A percentile compares a stretch with the other conserved stretches of the same genome.
These are phyloP conservation scores for Umbilicus rupestris DNA, from an alignment of 164 flowering plant genomes.

Conservation along the genomic window DNA sequence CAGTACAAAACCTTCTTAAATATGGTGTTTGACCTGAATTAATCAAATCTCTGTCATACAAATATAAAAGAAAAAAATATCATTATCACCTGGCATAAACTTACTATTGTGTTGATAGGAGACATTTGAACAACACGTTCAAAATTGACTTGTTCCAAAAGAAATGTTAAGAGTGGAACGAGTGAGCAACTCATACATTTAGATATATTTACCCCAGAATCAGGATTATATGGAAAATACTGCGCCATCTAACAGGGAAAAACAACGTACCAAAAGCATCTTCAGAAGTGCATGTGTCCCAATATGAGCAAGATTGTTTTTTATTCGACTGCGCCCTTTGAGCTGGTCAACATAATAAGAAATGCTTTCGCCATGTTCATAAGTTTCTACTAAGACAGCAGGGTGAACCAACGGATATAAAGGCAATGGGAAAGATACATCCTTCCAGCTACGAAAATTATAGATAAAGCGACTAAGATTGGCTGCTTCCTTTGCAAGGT, in stretches of 20 bases:
- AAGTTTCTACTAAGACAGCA: constrained; percentile 81
- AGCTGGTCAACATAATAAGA: constrained; percentile 50
- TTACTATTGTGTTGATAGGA: too few relatives aligned
- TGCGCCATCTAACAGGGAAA: not conserved
- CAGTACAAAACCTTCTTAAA: too few relatives aligned
- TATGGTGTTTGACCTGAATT: too few relatives aligned
- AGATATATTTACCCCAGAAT: too few relatives aligned
- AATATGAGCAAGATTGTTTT: constrained; percentile 69
- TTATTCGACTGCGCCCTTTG: constrained; percentile 40
- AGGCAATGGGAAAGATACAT: constrained; percentile 79
- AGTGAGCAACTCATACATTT: too few relatives aligned
- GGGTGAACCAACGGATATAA: constrained; percentile 85
- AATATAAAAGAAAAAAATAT: too few relatives aligned
- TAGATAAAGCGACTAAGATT: constrained; percentile 72
- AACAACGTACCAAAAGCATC: constrained; percentile 66
- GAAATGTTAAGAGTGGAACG: too few relatives aligned
- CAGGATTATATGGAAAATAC: too few relatives aligned
- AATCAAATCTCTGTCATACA: too few relatives aligned
- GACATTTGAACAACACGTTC: not conserved
- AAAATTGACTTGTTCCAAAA: not conserved
- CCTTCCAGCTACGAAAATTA: constrained; percentile 73
- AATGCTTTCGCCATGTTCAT: constrained; percentile 68
- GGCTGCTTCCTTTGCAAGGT: constrained; percentile 88
- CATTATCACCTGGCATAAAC: too few relatives aligned
- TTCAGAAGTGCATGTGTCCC: constrained; percentile 80